Evolutionary conservation across 1,284 basidiomycete species (phyloP).

Genomic region (Chondrostereum purpureum): DNA sequence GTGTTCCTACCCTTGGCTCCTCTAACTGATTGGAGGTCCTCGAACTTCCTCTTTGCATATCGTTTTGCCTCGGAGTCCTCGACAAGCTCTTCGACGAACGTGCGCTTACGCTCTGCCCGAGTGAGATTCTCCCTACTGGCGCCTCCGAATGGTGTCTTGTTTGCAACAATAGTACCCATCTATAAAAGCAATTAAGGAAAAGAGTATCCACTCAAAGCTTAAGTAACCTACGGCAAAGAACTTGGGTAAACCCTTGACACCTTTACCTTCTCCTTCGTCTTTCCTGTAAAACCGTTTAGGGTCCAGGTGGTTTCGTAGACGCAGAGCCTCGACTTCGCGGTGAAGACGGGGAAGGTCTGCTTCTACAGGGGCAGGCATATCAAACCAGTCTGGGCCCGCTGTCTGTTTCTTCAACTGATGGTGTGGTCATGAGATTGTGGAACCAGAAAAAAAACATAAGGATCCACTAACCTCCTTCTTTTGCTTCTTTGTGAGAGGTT

Average conservation of each 20-base stretch:
- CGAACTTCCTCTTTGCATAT: slow-evolving; percentile 94
- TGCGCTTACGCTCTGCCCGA: slow-evolving; percentile 65
- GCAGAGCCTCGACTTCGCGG: slow-evolving; percentile 89
- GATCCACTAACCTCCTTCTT: slow-evolving; percentile 51
- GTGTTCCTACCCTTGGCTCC: slow-evolving; percentile 74
- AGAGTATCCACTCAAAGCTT: slow-evolving; percentile 5
- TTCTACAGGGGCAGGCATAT: slow-evolving; percentile 80
- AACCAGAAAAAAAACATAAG: not conserved
- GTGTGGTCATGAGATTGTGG: no score
- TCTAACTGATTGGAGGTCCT: slow-evolving; percentile 70
- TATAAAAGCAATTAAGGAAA: slow-evolving; percentile 24
- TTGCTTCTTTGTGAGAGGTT: slow-evolving; percentile 60
- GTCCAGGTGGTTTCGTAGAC: slow-evolving; percentile 88
- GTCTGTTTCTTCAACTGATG: slow-evolving; percentile 65
- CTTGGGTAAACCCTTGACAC: slow-evolving; percentile 82
- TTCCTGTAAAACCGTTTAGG: slow-evolving; percentile 93
- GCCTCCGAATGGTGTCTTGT: slow-evolving; percentile 70
- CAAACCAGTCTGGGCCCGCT: slow-evolving; percentile 84
- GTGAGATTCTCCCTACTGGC: slow-evolving; percentile 67
- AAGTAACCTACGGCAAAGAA: slow-evolving; percentile 70
- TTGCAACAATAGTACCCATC: slow-evolving; percentile 85
- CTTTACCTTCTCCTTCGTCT: slow-evolving; percentile 78
- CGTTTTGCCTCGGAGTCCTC: slow-evolving; percentile 61
- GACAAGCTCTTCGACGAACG: slow-evolving; percentile 85
- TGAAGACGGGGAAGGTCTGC: slow-evolving; percentile 79